Evolutionary conservation across 2,329 filamentous ascomycete genomes (phyloP), one percentile per base, ranked within the genome.

Genomic region (Beauveria sp.): DNA sequence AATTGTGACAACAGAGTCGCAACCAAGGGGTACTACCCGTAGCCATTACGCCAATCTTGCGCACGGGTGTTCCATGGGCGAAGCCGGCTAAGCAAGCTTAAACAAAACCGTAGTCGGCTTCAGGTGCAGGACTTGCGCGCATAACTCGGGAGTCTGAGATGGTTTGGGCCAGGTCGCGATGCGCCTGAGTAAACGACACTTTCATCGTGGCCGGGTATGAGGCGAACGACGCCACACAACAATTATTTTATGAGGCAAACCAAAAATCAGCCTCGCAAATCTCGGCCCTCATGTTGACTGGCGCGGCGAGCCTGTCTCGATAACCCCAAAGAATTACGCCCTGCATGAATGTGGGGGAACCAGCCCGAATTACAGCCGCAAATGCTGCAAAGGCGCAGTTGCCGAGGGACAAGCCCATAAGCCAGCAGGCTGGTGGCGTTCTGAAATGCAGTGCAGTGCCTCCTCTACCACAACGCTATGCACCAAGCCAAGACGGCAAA

Each of bases 401-500:
- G 58, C 59, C 59, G 59, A 55, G 59, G 59, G 46, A 51, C 59
- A 61, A 56, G 12, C 34, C 34, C 34, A 38, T 38, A 38, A 38
- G 40, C 57, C 57, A 49, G 42, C 52, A 26, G 43, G 59, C 40
- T 30, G 46, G 59, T 56, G 59, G 59, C 59, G 51, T 50, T 53
- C 55, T 54, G 40, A 54, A 55, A 30, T 30, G 5, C 28, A 40
- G 51, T 38, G 50, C 58, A 14, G 34, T 38, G 34, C 34, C 12
- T 38, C 34, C 34, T 38, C 49, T 60, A 51, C 54, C 16, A 34
- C 30, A 49, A 45, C 43, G 58, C 50, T 45, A 45, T 61, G 52
- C 45, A 38, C 38, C 24, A 24, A 61, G 59, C 59, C 59, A 61
- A 61, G 59, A 61, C 59, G 59, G 59, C 47, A 54, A 47, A 30